Base-by-base conservation (phyloP, 1,139 yeast species). In the Blastobotrys capitulatus region DNA sequence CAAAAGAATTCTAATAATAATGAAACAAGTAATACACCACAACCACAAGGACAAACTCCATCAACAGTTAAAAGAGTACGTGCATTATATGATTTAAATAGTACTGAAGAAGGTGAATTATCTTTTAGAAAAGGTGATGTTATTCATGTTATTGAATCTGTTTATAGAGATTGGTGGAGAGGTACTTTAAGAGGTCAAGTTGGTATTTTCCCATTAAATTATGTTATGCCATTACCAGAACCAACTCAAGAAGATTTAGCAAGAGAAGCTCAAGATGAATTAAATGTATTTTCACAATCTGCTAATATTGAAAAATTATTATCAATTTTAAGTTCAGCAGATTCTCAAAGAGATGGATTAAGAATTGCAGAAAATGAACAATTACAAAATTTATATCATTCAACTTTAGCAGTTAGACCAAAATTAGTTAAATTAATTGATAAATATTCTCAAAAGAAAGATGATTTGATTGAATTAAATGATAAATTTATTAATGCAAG, bases 151-250 rank as follows among this genome's bases (percentile, higher is more conserved):
- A 76, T 90, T 44, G 97, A 89, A 60, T 78, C 86, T 16, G 95
- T 86, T 6, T 89, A 89, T 66, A 77, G 88, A 54, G 97, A 92
- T 64, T 92, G 98, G 98, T 87, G 97, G 86, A 77, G 88, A 58
- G 98, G 98, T 5, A 80, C 92, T 5, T 70, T 90, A 47, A 76
- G 79, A 51, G 97, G 97, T 0, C 76, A 76, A 50, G 74, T 81
- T 42, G 98, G 98, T 27, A 84, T 92, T n/a, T 89, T 92, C 68
- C 98, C 98, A 0, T 75, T 87, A 51, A 92, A 92, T 66, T 92
- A 92, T 63, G 97, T 92, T 1, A 80, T 89, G 2, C 90, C 90
- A 2, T 72, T 89, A 10, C 78, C 82, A 1, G 85, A 81, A 46
- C 83, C 85, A 40, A 74, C 86, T 0, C 75, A 79, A 1, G 76